Percentiles rank a stretch among this genome's conserved stretches.
Evolutionary conservation across 495 filamentous ascomycete species (phyloP).

Genomic region (Daldinia concentrica): DNA sequence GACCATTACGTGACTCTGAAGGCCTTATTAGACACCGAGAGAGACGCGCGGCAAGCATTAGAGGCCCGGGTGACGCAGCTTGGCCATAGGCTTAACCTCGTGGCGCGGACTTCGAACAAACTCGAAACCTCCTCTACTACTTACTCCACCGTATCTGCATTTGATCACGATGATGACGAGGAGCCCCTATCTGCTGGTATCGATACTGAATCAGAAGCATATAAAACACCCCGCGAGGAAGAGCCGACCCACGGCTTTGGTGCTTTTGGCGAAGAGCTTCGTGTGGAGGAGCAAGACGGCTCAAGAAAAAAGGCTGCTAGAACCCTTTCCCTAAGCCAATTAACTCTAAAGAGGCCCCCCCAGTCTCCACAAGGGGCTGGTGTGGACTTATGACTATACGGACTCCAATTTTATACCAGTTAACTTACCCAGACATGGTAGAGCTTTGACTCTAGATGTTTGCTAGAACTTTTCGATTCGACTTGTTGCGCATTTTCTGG

Average conservation of each 20-base stretch:
- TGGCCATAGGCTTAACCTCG: constrained; percentile 53
- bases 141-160: constrained; percentile 47
- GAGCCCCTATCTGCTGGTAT: constrained; percentile 36
- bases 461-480: constrained; percentile 1
- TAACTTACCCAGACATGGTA: constrained; percentile 6
- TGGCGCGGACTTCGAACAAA: constrained; percentile 48
- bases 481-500: constrained; percentile 8
- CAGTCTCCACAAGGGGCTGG: constrained; percentile 22
- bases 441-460: neutral
- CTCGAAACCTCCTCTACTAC: constrained; percentile 34
- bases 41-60: constrained; percentile 58
- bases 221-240: constrained; percentile 57
- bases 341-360: constrained; percentile 50
- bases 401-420: constrained; percentile 16
- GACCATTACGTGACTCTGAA: constrained; percentile 53
- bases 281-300: constrained; percentile 48
- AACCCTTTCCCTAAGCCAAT: constrained; percentile 61
- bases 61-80: constrained; percentile 61
- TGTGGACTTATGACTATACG: constrained; percentile 47
- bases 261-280: constrained; percentile 56
- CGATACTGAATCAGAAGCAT: constrained; percentile 50
- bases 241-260: constrained; percentile 49
- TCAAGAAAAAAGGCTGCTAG: constrained; percentile 55
- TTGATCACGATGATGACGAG: constrained; percentile 50
- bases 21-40: constrained; percentile 60